Percentiles rank a stretch among this genome's conserved stretches.
Conservation (phyloP, 768 basidiomycete genomes). For the Termitomyces sp. region DNA sequence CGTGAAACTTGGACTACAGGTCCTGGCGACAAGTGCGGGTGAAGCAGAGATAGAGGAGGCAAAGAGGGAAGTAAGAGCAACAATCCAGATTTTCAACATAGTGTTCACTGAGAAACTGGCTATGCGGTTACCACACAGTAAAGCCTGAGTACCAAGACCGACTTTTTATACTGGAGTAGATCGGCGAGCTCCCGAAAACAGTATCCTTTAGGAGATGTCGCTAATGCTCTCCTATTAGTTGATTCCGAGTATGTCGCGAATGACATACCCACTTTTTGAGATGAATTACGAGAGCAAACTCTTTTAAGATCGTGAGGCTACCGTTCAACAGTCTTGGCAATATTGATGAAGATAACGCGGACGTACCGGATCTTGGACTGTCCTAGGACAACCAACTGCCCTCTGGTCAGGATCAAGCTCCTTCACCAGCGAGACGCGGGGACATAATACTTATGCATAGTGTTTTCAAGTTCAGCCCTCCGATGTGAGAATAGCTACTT, state of each 20-base stretch:
- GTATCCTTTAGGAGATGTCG: neutral
- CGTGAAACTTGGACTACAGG: slow-evolving; percentile 8
- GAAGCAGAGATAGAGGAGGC: slow-evolving; percentile 18
- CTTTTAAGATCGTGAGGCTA: no score
- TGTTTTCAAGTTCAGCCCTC: neutral
- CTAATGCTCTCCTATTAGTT: neutral
- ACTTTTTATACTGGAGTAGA: neutral
- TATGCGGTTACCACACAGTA: no score
- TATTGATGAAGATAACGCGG: neutral
- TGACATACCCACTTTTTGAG: neutral
- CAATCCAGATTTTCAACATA: slow-evolving; percentile 2
- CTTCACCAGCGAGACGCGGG: neutral
- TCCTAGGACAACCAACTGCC: neutral
- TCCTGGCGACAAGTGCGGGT: slow-evolving; percentile 10
- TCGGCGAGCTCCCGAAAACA: neutral
- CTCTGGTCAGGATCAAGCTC: neutral
- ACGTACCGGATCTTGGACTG: neutral
- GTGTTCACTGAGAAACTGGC: neutral
- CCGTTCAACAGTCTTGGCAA: neutral
- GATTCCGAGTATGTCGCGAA: neutral
- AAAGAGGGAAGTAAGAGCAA: slow-evolving; percentile 10
- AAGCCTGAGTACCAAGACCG: no score
- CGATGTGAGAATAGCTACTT: neutral
- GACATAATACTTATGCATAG: neutral
- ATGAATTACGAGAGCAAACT: neutral